Evolutionary conservation across 495 filamentous ascomycete genomes (phyloP), one percentile per base, ranked within the genome.

Genomic region (Penicillium maclennaniae): DNA sequence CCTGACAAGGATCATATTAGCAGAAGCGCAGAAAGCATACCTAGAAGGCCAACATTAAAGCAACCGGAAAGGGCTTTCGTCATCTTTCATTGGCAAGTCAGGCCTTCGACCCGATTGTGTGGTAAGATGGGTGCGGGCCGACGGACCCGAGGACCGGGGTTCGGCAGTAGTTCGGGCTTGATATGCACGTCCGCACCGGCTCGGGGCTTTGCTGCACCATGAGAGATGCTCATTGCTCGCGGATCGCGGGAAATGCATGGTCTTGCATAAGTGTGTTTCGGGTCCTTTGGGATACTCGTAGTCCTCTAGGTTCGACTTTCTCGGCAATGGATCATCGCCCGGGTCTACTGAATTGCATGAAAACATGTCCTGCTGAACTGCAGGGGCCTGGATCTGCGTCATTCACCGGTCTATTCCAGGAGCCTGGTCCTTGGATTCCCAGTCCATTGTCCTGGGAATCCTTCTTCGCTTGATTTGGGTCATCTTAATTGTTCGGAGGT

Each of bases 361-460:
- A 7, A 7, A 31, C 10, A 7, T 31, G 27, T 31, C 27, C 27
- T 25, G 10, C 7, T 2, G 20, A 86, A 54, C 16, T 80, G 81
- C 12, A 71, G 81, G 62, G 75, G 82, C 57, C 19, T 46, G 38
- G 45, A 14, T 7, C 27, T 23, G 15, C 14, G 85, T 75, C 27
- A 31, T 31, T 31, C 27, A 31, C 6, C 27, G 27, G 27, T 31
- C 27, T 31, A 7, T 31, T 31, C 27, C 27, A 31, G 27, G 27
- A 7, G 27, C 7, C 27, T 31, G 27, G 27, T 79, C 77, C 63
- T 86, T 87, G 55, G 87, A 59, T 17, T 72, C 70, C 34, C 74
- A 75, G 54, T 87, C 83, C 61, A 72, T 81, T n/a, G 83, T 71
- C 85, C 86, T 88, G 2, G 76, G 27, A 31, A 7, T 31, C 9